These are phyloP conservation scores for Marasmius sp. DNA, from an alignment of 1,284 basidiomycete species.

Conservation along the genomic window DNA sequence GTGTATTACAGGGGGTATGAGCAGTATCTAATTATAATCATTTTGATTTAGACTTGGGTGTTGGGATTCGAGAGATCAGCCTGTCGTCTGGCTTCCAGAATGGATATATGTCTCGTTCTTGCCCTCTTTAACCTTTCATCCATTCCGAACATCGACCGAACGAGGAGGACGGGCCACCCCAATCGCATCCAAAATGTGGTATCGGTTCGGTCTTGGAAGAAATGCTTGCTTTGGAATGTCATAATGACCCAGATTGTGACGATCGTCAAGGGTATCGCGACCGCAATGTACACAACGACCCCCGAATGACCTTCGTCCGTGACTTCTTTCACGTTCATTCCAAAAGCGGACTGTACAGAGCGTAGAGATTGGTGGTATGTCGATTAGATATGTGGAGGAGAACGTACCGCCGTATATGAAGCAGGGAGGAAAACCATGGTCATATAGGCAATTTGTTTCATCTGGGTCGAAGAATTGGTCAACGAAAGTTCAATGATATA, in stretches of 20 bases:
- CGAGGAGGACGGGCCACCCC: slow-evolving; percentile 13
- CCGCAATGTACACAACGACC: slow-evolving; percentile 31
- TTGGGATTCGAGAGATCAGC: neutral
- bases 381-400: neutral
- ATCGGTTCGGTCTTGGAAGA: slow-evolving; percentile 8
- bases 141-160: neutral
- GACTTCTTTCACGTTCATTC: slow-evolving; percentile 42
- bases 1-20: too few species aligned
- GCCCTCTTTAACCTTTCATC: neutral
- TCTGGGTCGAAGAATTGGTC: slow-evolving; percentile 5
- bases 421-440: slow-evolving; percentile 37
- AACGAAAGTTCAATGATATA: slow-evolving; percentile 22
- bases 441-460: slow-evolving; percentile 40
- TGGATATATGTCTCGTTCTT: neutral
- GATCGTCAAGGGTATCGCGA: slow-evolving; percentile 35
- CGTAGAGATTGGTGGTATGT: neutral
- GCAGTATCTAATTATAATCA: too few species aligned
- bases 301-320: slow-evolving; percentile 28
- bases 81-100: neutral
- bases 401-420: slow-evolving; percentile 33
- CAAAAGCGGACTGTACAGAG: slow-evolving; percentile 31
- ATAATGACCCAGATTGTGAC: slow-evolving; percentile 41
- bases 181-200: slow-evolving; percentile 16
- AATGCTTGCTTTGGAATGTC: slow-evolving; percentile 36
- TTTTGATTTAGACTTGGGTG: neutral